phyloP scores from a whole-genome alignment of 371 early-diverging fungal genomes.

The Rhizopus delemar region DNA sequence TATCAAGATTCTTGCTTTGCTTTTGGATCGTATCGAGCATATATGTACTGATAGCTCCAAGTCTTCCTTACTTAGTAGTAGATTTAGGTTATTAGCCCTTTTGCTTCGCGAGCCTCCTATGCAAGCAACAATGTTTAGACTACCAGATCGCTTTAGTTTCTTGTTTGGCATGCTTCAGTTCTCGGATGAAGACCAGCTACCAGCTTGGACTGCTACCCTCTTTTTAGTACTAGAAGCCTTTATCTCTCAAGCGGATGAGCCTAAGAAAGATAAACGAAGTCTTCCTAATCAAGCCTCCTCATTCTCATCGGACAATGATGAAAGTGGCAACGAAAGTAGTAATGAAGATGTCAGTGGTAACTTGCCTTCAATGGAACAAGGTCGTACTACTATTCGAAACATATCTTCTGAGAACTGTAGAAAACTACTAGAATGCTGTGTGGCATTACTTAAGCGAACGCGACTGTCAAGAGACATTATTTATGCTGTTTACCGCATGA shows the following conservation, averaged over 20 bases:
- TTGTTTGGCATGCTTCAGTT: constrained; percentile 50
- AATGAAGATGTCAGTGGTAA: constrained; percentile 12
- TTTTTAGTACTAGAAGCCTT: constrained; percentile 71
- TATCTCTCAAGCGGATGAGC: constrained; percentile 68
- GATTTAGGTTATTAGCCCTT: constrained; percentile 68
- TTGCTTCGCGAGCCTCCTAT: constrained; percentile 59
- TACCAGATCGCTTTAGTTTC: constrained; percentile 41
- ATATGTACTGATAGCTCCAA: constrained; percentile 32
- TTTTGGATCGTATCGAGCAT: constrained; percentile 28
- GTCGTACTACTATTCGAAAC: neutral
- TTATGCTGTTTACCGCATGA: constrained; percentile 74
- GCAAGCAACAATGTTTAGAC: constrained; percentile 50
- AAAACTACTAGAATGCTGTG: constrained; percentile 42
- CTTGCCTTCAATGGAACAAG: neutral
- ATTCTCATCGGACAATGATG: constrained; percentile 22
- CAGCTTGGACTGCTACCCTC: constrained; percentile 66
- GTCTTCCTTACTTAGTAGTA: constrained; percentile 40
- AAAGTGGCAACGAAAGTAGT: constrained; percentile 9
- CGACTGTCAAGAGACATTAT: constrained; percentile 54
- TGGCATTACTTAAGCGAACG: constrained; percentile 48
- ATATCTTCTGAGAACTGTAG: constrained; percentile 38
- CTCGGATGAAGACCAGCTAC: constrained; percentile 26
- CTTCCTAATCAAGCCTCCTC: constrained; percentile 8
- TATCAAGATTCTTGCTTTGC: constrained; percentile 34
- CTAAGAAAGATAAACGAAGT: constrained; percentile 37